Evolutionary conservation across 768 basidiomycete species (phyloP).

Genomic region (Lentinula sp.): DNA sequence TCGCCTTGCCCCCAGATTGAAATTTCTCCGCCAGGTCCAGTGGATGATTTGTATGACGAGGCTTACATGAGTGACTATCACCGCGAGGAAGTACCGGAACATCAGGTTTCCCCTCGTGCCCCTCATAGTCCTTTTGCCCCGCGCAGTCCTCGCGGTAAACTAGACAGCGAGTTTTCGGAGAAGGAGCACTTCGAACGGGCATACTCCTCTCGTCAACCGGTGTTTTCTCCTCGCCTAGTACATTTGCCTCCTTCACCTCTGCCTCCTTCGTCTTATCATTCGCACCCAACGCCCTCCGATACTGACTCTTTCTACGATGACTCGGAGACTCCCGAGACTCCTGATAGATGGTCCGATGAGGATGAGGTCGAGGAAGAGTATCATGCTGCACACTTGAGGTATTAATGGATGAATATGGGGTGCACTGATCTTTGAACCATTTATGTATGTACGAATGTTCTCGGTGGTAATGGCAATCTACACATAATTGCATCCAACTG

Average conservation of each 20-base stretch:
- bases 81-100: neutral
- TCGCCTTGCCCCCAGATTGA: neutral
- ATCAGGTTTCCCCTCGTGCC: neutral
- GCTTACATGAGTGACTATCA: neutral
- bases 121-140: neutral
- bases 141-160: neutral
- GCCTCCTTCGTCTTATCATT: neutral
- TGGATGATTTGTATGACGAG: neutral
- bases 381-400: neutral
- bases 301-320: neutral
- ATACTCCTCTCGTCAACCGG: neutral
- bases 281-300: neutral
- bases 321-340: neutral
- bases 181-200: neutral
- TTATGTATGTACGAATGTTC: neutral
- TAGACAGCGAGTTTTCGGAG: neutral
- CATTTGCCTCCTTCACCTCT: neutral
- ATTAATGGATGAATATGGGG: neutral
- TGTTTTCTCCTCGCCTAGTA: neutral
- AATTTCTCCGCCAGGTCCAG: neutral
- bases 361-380: conserved; percentile 2
- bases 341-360: conserved; percentile 4
- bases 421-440: neutral
- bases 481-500: neutral
- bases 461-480: neutral